These are phyloP conservation scores for Nothopassalora personata DNA, from an alignment of 2,329 filamentous ascomycete genomes.

Conservation along the genomic window DNA sequence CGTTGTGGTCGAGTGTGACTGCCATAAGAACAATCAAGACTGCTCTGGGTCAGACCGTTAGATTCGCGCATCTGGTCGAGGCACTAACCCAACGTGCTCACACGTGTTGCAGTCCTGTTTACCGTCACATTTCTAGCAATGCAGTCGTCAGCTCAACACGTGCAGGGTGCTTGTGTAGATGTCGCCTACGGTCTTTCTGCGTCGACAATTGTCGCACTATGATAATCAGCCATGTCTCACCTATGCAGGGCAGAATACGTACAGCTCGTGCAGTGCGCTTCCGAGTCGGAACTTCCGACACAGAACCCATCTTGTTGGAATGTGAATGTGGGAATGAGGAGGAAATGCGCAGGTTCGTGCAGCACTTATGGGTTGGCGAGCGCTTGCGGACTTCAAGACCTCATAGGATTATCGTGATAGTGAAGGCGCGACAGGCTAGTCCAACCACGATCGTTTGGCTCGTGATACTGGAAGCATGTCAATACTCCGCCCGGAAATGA, in stretches of 20 bases:
- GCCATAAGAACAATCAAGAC: constrained; percentile 13
- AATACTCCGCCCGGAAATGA: not conserved
- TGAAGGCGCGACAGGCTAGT: not conserved
- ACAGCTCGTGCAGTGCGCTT: constrained; percentile 14
- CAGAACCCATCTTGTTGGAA: not conserved
- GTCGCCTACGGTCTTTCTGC: constrained; percentile 5
- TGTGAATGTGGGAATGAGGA: not conserved
- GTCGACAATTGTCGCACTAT: constrained; percentile 13
- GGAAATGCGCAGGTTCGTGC: no score
- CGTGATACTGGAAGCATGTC: not conserved
- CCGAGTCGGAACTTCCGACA: not conserved
- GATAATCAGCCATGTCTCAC: not conserved
- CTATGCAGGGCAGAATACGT: not conserved
- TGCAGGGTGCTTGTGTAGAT: not conserved
- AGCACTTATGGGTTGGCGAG: no score
- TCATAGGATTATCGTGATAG: not conserved
- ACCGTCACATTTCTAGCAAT: constrained; percentile 9
- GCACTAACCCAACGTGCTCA: constrained; percentile 6
- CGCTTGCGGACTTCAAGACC: no score
- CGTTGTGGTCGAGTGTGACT: constrained; percentile 9
- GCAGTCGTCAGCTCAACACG: not conserved
- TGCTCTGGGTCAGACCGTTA: constrained; percentile 1
- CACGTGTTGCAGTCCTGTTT: constrained; percentile 12
- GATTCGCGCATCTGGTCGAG: not conserved
- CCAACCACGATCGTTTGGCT: not conserved